Percentiles rank a stretch among this genome's conserved stretches.
These are phyloP conservation scores for Bolboschoenoplectus hybrid DNA, from an alignment of 202 grass and related monocot species.

Conservation along the genomic window DNA sequence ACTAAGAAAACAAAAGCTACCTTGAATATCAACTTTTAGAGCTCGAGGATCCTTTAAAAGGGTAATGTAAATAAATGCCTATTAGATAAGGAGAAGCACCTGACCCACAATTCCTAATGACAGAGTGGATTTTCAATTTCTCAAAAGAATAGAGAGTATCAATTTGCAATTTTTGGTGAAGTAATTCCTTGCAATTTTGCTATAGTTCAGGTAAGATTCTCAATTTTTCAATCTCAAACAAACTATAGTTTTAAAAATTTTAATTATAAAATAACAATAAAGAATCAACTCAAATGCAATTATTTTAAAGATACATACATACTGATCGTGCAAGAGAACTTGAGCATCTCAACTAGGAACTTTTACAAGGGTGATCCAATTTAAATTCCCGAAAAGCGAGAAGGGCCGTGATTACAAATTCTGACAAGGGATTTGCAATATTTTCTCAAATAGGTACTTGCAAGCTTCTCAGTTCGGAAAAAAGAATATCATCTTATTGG, in stretches of 20 bases:
- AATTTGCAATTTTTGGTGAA: too few relatives aligned
- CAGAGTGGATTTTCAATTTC: neutral
- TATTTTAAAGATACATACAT: neutral
- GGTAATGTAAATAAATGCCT: neutral
- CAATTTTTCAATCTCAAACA: neutral
- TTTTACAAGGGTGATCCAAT: neutral
- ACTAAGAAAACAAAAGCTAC: neutral
- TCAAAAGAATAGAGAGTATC: neutral
- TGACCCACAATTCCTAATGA: constrained; percentile 3
- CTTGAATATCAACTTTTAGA: neutral
- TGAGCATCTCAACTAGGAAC: neutral
- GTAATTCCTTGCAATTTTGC: too few relatives aligned
- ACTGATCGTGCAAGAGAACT: neutral
- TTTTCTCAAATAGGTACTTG: neutral
- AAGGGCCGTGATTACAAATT: neutral
- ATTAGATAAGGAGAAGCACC: neutral
- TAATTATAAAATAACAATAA: neutral
- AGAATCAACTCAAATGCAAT: neutral
- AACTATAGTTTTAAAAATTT: neutral
- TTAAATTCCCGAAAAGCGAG: neutral
- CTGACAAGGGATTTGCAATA: neutral
- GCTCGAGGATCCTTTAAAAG: neutral
- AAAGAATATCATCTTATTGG: neutral
- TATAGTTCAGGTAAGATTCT: too few relatives aligned
- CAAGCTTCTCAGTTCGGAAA: neutral